Evolutionary conservation across 352 stramenopile genomes (phyloP).

Genomic region (Blastocystis sp.): DNA sequence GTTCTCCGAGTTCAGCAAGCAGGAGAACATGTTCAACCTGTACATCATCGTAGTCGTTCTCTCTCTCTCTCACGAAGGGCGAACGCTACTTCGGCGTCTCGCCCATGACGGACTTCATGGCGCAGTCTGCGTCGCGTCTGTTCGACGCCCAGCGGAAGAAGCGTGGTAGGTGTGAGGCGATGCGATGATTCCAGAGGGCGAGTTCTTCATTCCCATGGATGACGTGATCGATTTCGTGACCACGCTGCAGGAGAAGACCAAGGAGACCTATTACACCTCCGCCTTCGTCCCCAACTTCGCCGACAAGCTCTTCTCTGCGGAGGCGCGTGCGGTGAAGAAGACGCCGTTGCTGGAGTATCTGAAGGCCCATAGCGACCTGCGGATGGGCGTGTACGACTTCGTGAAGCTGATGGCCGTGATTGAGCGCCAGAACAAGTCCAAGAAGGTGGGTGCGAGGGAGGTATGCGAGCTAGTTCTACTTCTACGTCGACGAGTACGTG

Average conservation of each 20-base stretch:
- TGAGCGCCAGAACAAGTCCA: slow-evolving; percentile 3
- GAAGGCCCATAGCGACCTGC: neutral
- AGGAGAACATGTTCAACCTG: slow-evolving; percentile 44
- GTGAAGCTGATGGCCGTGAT: slow-evolving; percentile 26
- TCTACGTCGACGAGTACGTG: slow-evolving; percentile 22
- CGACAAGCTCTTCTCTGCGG: neutral
- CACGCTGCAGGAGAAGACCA: slow-evolving; percentile 9
- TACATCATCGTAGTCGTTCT: neutral
- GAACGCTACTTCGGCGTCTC: slow-evolving; percentile 39
- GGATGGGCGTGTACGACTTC: slow-evolving; percentile 37
- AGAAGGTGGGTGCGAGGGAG: neutral
- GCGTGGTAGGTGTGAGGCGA: neutral
- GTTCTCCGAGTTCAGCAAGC: slow-evolving; percentile 35
- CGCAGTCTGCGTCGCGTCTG: neutral
- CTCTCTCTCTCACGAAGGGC: neutral
- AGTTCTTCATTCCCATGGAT: neutral
- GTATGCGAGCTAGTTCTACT: slow-evolving; percentile 15
- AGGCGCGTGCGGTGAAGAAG: neutral
- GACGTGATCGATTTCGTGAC: neutral
- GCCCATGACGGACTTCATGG: slow-evolving; percentile 19
- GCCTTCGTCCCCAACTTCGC: slow-evolving; percentile 36
- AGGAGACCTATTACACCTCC: neutral
- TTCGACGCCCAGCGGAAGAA: slow-evolving; percentile 27
- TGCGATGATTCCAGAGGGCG: neutral
- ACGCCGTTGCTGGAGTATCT: neutral